Evolutionary conservation across 176 grass and related monocot genomes (phyloP), one percentile per base, ranked within the genome.

Genomic region (Oryza glumipatula): DNA sequence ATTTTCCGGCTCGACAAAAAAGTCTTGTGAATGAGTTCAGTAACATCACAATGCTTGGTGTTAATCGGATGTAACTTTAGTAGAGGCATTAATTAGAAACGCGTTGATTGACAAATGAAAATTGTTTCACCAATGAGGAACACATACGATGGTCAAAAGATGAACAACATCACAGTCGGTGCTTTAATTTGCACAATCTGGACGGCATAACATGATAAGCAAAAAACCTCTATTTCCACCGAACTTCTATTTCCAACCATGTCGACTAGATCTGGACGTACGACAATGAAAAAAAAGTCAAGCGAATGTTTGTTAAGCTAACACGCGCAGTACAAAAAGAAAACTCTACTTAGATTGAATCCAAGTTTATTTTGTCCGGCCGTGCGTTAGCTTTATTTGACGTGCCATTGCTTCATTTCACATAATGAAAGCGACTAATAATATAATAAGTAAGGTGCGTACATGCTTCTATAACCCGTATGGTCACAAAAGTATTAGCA

Each of bases 311-410:
- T 67, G 69, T 26, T 26, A 80, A 86, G 15, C 12, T 81, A 81
- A 33, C 6, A 35, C 45, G 19, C 19, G 32, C 21, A 5, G 49
- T 75, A 22, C 33, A 49, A 12, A 73, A 73, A 17, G 30, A 44
- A 61, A 71, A 41, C n/a, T 67, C 11, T 26, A 7, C 71, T 87
- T 76, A 7, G 36, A 0, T 26, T 70, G 64, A 82, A 23, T 70
- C 32, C 33, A 82, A 70, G 52, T 63, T 32, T 35, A 6, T 33
- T 61, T 61, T 75, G 72, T 44, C 49, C 71, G 17, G 72, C 65
- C 78, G 77, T 81, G 70, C 85, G 85, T 76, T 76, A 38, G 38
- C 79, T 87, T 82, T 82, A 5, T 82, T 77, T 82, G 79, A 87
- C 86, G 63, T 82, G 38, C 6, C 79, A 65, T 64, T 64, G 19